Evolutionary conservation across 345 rosid genomes (phyloP), one percentile per base, ranked within the genome.

Genomic region (Brassica carinata): DNA sequence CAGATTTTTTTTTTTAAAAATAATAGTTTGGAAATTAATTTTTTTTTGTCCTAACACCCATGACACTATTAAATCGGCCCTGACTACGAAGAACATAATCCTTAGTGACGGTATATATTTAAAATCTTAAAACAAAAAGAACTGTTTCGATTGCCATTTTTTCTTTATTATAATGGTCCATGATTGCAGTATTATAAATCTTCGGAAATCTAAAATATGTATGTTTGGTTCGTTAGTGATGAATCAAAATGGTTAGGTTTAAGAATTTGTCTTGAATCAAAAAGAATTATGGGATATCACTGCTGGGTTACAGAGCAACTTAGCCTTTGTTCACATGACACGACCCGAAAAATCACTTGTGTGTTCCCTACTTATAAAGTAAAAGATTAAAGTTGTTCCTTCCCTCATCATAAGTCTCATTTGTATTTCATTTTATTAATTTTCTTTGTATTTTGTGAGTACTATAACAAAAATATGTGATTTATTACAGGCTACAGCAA

Each of bases 311-410:
- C 80, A 65, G 77, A 72, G 70, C 33, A 81, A 63, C 34, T 57
- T 71, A 57, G 84, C 68, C 74, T 81, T 81, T 76, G 9, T 58
- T 83, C 78, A 75, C 75, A 73, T 83, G 88, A 88, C 85, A 84
- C 83, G 90, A 87, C 85, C 83, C 78, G 82, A 86, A 76, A 89
- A 55, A 55, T 86, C 84, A 81, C 77, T 72, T 76, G 43, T 76
- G 81, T 84, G 82, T 84, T 87, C 88, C 89, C 79, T 72, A 79
- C 79, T 83, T 75, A 72, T 79, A 77, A 83, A 85, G 86, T 73
- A 62, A 85, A 81, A 82, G 83, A 71, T 27, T 69, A 38, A 79
- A 80, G 74, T 74, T 84, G 82, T 77, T 76, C 69, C 53, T 76
- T 69, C 76, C 79, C 79, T 77, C 78, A 69, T 79, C 79, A 81